Base-by-base conservation (phyloP, 208 protist species). In the Leishmania guyanensis region DNA sequence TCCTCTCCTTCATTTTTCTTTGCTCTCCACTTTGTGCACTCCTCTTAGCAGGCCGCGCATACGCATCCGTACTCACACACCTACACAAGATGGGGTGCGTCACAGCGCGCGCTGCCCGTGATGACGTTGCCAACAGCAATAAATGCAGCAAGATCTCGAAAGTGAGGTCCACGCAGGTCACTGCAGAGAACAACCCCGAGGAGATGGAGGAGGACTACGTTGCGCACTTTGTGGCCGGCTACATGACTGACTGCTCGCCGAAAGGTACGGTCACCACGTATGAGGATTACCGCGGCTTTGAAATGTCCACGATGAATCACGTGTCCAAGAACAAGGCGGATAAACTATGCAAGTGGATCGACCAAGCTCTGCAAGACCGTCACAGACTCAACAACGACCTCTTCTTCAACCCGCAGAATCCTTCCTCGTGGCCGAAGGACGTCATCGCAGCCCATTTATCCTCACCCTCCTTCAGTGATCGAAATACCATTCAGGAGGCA, bases 241-340 rank as follows among this genome's bases (percentile, higher is more conserved):
- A 89, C 79, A 64, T 79, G 4, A 65, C 68, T 65, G 82, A 88
- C 14, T 84, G 87, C 56, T 53, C 66, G 2, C 83, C 75, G n/a
- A 86, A 79, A 53, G 86, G 85, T 17, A 75, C 87, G 5, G 81
- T 90, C 22, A 86, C 81, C 10, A 87, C 70, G 22, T 90, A 89
- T 66, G 84, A 90, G 51, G 93, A 97, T 72, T 95, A 95, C 72
- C 79, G 87, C 20, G 92, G 92, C 33, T 85, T 88, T 54, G 53
- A 84, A 50, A 85, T 88, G 20, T 83, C 80, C 60, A 91, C 86
- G 50, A 86, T 80, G n/a, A 92, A 89, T 71, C 85, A 83, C 56
- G 75, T 86, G 68, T 90, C 89, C 9, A 83, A 78, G 56, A 78
- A 36, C 51, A 97, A 94, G 77, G 80, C 86, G 50, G 90, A 97